phyloP scores from a whole-genome alignment of 169 alveolate genomes.

The Cyclospora cayetanensis region DNA sequence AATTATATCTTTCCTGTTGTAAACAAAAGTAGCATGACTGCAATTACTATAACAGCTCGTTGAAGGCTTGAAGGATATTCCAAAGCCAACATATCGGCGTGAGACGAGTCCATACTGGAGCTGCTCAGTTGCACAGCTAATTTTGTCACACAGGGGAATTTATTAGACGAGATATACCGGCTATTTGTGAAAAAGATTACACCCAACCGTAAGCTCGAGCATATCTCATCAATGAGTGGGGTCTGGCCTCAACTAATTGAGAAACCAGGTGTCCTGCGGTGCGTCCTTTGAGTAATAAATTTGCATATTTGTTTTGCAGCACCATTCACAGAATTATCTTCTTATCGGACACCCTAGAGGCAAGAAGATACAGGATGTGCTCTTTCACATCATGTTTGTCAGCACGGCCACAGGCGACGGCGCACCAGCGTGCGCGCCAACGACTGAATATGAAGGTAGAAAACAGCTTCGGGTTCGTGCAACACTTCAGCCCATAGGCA shows the following conservation, averaged over 20 bases:
- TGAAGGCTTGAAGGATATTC: slow-evolving; percentile 37
- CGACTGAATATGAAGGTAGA: slow-evolving; percentile 47
- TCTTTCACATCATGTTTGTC: not conserved
- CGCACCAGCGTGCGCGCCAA: slow-evolving; percentile 3
- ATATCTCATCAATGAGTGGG: too few species aligned
- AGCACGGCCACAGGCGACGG: slow-evolving; percentile 29
- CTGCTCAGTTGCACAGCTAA: not conserved
- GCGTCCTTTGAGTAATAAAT: not conserved
- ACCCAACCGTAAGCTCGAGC: not conserved
- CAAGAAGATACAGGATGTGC: too few species aligned
- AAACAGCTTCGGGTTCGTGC: not conserved
- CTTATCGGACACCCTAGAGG: slow-evolving; percentile 41
- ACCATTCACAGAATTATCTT: not conserved
- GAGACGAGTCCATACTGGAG: not conserved
- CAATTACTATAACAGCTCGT: slow-evolving; percentile 4
- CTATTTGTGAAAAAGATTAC: slow-evolving; percentile 48
- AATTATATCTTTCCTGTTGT: not conserved
- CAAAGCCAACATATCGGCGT: slow-evolving; percentile 38
- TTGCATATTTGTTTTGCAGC: not conserved
- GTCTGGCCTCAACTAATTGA: too few species aligned
- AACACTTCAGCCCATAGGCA: not conserved
- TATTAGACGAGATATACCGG: slow-evolving; percentile 28
- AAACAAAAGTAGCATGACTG: too few species aligned
- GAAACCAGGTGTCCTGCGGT: slow-evolving; percentile 39
- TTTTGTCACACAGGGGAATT: not conserved